Base-by-base conservation (phyloP, 306 rosid genomes). In the Prunus mira region DNA sequence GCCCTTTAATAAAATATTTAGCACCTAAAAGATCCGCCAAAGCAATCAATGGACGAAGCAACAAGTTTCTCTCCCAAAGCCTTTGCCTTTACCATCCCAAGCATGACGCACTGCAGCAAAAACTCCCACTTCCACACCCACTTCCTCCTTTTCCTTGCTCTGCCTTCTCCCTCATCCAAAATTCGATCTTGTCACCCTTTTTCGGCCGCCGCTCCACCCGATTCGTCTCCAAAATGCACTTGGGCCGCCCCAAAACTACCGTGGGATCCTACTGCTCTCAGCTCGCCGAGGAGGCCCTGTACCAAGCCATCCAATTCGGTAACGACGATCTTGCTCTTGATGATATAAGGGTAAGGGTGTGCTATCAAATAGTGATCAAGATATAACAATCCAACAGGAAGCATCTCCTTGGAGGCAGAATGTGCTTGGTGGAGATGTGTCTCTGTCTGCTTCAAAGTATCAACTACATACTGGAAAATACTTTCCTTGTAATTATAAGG, bases 141-240 rank as follows among this genome's bases (percentile, higher is more conserved):
- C 87, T 79, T 79, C 88, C 20, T 81, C 79, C 65, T 82, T 91
- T 57, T 80, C 89, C 1, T 78, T 89, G 15, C 73, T 91, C 11
- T 80, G 90, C 8, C 65, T 87, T 13, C 69, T 85, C 3, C 87
- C 84, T 1, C 52, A 82, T 69, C 80, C 85, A 28, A 78, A 80
- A 34, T 84, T 90, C 3, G 86, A 80, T 32, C 91, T 92, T 1
- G 90, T 84, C 3, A 78, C 88, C 2, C 82, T 52, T 95, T 95
- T 62, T 88, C 98, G 0, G 97, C 62, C 88, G 95, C 67, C 93
- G 91, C 11, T 89, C 97, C 10, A 95, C 94, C 74, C 86, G 96
- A 56, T 83, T 78, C 18, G 91, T 88, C 41, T 93, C 97, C 9
- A 95, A 92, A 83, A 84, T 89, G 88, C 93, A 90, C 80, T 75